Evolutionary conservation across 371 early-diverging fungal species (phyloP).

Genomic region (Actinomucor elegans): DNA sequence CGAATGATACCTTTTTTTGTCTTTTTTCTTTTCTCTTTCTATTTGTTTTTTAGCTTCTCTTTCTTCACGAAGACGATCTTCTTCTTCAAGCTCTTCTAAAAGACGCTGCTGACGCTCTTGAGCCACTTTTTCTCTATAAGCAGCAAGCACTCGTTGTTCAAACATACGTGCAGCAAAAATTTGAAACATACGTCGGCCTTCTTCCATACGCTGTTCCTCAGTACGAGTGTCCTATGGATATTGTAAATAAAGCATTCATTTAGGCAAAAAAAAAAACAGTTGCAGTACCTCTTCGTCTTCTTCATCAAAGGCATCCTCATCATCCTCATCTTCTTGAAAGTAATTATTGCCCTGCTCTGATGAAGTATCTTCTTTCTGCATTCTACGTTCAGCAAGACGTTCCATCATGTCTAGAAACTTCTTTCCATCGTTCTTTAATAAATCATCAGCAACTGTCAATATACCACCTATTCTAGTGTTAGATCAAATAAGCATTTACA

Average conservation of each 20-base stretch:
- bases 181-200: constrained; percentile 93
- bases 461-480: constrained; percentile 59
- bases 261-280: background rate
- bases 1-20: constrained; percentile 54
- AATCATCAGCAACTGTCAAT: constrained; percentile 88
- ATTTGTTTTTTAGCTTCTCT: constrained; percentile 67
- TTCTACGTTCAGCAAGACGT: constrained; percentile 84
- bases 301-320: constrained; percentile 63
- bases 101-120: constrained; percentile 79
- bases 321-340: constrained; percentile 52
- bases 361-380: constrained; percentile 75
- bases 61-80: constrained; percentile 71
- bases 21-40: constrained; percentile 67
- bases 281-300: constrained; percentile 43
- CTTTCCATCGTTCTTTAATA: constrained; percentile 88
- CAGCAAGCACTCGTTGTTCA: constrained; percentile 89
- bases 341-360: constrained; percentile 22
- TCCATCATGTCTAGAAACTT: constrained; percentile 96
- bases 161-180: constrained; percentile 95
- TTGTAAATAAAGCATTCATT: background rate
- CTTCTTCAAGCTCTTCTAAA: constrained; percentile 79
- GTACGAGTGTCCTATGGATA: constrained; percentile 63
- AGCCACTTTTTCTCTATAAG: constrained; percentile 91
- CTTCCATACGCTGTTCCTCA: constrained; percentile 88
- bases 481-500: constrained; percentile 21